Evolutionary conservation across 805 yeast genomes (phyloP), one percentile per base, ranked within the genome.

Genomic region (Wickerhamia fluorescens): DNA sequence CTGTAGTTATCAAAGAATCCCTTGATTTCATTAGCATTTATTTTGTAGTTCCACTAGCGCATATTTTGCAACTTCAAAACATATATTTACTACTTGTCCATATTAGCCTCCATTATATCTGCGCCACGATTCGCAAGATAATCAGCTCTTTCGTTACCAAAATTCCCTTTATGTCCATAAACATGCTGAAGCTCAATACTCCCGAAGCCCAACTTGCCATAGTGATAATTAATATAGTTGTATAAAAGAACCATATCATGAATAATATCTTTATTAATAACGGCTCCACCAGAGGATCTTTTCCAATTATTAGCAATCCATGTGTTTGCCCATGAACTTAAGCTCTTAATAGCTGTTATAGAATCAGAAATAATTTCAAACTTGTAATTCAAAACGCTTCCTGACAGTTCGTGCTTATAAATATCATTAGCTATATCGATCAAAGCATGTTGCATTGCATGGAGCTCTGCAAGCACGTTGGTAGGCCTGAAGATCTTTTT

Each of bases 81-180:
- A n/a, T n/a, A n/a, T n/a, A n/a, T n/a, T n/a, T n/a, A n/a, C n/a
- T n/a, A n/a, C n/a, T n/a, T n/a, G n/a, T n/a, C n/a, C n/a, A n/a
- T n/a, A n/a, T n/a, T n/a, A n/a, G n/a, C n/a, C 20, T 10, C 10
- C 20, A 18, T 7, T 18, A 18, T 18, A 17, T 30, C 32, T 3
- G 37, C 37, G 7, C 41, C 43, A 4, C 40, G 29, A 33, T 68
- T 78, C 3, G 96, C 96, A 27, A 87, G 57, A 27, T 45, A 46
- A 47, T 87, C 95, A 0, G 95, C 96, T 45, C 49, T 61, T 36
- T 76, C 86, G 46, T 87, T 88, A 0, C 95, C 96, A 8, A 44
- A 50, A 20, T 59, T 54, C 1, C 84, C 88, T 11, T 63, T 52
- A 50, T 88, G 96, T 1, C 89, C 95, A 33, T 57, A 62, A 4